Evolutionary conservation across 805 yeast genomes (phyloP).

Genomic region (Sugiyamaella chiloensis): DNA sequence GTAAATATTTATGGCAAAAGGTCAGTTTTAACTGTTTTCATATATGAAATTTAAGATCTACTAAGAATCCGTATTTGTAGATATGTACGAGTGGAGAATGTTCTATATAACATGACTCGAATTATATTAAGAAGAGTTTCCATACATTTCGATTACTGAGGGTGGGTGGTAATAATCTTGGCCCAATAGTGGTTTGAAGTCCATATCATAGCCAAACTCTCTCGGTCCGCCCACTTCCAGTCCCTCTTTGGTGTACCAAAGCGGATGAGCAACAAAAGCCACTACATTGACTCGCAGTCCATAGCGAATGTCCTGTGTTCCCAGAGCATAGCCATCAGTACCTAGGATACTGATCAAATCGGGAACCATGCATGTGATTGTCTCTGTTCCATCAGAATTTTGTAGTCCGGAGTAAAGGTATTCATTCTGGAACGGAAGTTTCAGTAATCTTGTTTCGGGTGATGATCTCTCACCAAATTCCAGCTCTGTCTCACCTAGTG

Average conservation of each 20-base stretch:
- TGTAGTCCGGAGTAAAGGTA: conserved; percentile 37
- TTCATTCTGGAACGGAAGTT: conserved; percentile 48
- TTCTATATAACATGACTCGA: no score
- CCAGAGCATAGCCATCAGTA: conserved; percentile 45
- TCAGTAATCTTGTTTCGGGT: not conserved
- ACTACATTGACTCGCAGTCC: conserved; percentile 44
- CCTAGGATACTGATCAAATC: conserved; percentile 41
- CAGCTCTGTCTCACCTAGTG: not conserved
- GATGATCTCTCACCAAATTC: not conserved
- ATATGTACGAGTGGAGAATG: no score
- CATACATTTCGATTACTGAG: not conserved
- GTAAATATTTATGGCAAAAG: no score
- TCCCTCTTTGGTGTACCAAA: conserved; percentile 39
- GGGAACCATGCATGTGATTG: conserved; percentile 44
- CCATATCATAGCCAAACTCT: conserved; percentile 35
- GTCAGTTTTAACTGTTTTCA: no score
- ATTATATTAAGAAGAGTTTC: no score
- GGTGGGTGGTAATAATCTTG: not conserved
- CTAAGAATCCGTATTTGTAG: no score
- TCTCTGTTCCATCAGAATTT: conserved; percentile 20
- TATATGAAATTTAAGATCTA: no score
- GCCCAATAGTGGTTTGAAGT: not conserved
- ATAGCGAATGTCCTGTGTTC: conserved; percentile 46
- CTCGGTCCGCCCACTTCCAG: conserved; percentile 44
- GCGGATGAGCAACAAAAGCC: conserved; percentile 38